These are phyloP conservation scores for Phytophthora syringae DNA, from an alignment of 352 stramenopile species.

Conservation along the genomic window DNA sequence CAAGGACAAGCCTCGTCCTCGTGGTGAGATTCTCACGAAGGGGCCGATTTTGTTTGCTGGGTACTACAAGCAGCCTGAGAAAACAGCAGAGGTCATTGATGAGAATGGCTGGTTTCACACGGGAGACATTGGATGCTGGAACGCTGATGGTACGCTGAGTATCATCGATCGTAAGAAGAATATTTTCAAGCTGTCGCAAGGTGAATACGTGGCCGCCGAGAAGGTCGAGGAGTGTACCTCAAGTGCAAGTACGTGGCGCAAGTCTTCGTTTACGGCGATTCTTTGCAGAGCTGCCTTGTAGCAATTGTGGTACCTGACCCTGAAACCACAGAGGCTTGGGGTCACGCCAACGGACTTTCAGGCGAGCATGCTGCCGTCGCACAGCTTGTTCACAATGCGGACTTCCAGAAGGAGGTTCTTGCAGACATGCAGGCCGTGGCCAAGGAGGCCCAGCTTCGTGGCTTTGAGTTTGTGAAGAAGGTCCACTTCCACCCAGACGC, in stretches of 20 bases:
- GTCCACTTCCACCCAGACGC: conserved; percentile 85
- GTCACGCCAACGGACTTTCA: conserved; percentile 33
- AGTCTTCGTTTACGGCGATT: conserved; percentile 97
- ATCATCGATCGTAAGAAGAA: conserved; percentile 95
- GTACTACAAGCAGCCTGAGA: conserved; percentile 96
- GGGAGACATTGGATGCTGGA: conserved; percentile 96
- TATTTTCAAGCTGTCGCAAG: conserved; percentile 95
- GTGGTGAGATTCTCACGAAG: conserved; percentile 74
- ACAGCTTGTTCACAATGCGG: conserved; percentile 51
- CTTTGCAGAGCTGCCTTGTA: conserved; percentile 94
- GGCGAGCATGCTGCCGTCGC: conserved; percentile 37
- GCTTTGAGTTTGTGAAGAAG: conserved; percentile 93
- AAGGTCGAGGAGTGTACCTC: conserved; percentile 96
- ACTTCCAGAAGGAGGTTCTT: conserved; percentile 71
- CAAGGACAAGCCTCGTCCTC: conserved; percentile 72
- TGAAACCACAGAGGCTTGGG: conserved; percentile 66
- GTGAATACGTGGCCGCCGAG: conserved; percentile 97
- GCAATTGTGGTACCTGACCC: conserved; percentile 91
- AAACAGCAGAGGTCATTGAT: conserved; percentile 93
- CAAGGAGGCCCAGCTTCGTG: conserved; percentile 77
- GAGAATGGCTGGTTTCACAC: conserved; percentile 97
- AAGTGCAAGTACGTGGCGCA: conserved; percentile 95
- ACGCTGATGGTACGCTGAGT: conserved; percentile 91
- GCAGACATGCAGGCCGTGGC: conserved; percentile 67
- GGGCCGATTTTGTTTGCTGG: conserved; percentile 87